Conservation (phyloP, 2,329 filamentous ascomycete genomes). For the Aspergillus fischeri region DNA sequence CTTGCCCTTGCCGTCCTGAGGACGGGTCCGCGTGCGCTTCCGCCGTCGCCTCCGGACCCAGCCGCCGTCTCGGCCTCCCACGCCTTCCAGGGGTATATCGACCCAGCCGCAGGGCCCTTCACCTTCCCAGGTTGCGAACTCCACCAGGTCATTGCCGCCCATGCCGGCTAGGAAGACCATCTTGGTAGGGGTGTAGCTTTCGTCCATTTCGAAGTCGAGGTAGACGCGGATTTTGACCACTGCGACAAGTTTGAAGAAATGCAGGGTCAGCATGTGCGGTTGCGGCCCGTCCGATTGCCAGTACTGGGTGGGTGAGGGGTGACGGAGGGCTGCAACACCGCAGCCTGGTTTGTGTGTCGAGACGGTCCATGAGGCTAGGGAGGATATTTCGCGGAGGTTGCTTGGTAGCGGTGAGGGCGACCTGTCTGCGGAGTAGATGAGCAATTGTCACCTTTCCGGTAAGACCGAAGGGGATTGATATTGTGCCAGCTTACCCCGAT, state of each 20-base stretch:
- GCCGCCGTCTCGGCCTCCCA: conserved; percentile 46
- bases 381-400: conserved; percentile 59
- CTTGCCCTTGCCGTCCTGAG: conserved; percentile 12
- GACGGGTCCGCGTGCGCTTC: conserved; percentile 13
- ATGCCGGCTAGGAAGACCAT: conserved; percentile 87
- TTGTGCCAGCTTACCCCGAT: conserved; percentile 24
- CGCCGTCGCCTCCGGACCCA: conserved; percentile 23
- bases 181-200: conserved; percentile 93
- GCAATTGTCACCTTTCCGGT: background rate
- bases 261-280: conserved; percentile 59
- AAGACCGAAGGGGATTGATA: too few relatives aligned
- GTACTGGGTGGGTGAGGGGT: conserved; percentile 54
- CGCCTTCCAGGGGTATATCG: conserved; percentile 67
- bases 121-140: conserved; percentile 77
- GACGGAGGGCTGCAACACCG: conserved; percentile 56
- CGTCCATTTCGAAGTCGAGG: conserved; percentile 87
- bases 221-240: conserved; percentile 51
- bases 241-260: conserved; percentile 55
- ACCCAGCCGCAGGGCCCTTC: conserved; percentile 84
- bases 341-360: conserved; percentile 61
- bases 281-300: conserved; percentile 66
- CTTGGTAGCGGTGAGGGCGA: conserved; percentile 35
- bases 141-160: conserved; percentile 83
- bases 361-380: conserved; percentile 63
- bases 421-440: conserved; percentile 22